These are phyloP conservation scores for Puccinia polysora DNA, from an alignment of 1,284 basidiomycete species.

Conservation along the genomic window DNA sequence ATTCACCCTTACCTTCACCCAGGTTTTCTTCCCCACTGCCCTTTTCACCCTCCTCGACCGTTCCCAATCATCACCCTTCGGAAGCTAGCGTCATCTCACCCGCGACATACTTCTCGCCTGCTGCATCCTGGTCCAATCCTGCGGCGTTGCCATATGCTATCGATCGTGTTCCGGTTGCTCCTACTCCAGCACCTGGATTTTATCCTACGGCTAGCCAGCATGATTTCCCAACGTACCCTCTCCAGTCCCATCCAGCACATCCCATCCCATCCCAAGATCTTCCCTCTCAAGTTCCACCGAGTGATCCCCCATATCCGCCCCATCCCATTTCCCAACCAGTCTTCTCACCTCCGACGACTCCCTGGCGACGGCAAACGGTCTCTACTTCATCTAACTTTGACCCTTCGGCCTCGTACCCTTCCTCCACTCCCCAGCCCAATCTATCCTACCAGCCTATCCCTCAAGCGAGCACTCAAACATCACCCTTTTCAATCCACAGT, in stretches of 20 bases:
- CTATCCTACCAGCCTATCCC: too few species aligned
- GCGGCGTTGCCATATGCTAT: background rate
- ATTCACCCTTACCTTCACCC: conserved; percentile 26
- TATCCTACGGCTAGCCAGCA: background rate
- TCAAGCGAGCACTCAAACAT: background rate
- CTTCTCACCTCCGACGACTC: conserved; percentile 39
- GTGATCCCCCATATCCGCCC: conserved; percentile 10
- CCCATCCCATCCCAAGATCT: background rate
- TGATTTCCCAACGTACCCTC: conserved; percentile 14
- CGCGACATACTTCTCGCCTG: background rate
- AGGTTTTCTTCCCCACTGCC: conserved; percentile 36
- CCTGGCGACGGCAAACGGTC: conserved; percentile 23
- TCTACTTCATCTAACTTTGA: conserved; percentile 1
- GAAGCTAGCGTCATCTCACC: background rate
- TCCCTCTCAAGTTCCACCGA: conserved; percentile 4
- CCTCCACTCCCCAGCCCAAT: conserved; percentile 7
- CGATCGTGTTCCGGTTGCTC: background rate
- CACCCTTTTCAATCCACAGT: background rate
- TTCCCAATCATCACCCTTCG: conserved; percentile 10
- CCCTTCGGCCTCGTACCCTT: conserved; percentile 1
- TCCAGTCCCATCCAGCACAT: background rate
- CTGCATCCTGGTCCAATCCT: conserved; percentile 11
- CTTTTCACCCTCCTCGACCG: conserved; percentile 6
- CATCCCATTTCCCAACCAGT: conserved; percentile 3
- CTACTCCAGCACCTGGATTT: background rate